Evolutionary conservation across 208 protist species (phyloP).

Genomic region (Trichomonas tenax): DNA sequence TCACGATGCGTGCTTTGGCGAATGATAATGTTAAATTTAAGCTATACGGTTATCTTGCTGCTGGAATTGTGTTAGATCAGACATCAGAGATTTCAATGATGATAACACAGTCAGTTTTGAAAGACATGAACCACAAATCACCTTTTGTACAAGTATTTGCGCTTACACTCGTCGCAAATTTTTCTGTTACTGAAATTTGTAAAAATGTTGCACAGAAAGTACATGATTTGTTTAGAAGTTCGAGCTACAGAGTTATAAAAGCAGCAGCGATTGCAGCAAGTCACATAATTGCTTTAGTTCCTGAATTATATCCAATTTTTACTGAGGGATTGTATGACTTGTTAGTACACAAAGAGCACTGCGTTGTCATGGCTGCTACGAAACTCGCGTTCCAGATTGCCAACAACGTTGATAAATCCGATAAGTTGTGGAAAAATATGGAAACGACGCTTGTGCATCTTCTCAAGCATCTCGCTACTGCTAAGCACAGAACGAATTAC

Average conservation of each 20-base stretch:
- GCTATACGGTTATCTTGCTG: neutral
- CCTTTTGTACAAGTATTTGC: neutral
- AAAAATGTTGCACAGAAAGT: neutral
- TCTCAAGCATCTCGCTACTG: neutral
- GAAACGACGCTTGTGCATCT: neutral
- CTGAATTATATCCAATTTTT: neutral
- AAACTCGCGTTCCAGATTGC: neutral
- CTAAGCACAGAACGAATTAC: neutral
- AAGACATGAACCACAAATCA: neutral
- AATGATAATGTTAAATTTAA: neutral
- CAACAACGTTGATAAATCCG: neutral
- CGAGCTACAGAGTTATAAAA: neutral
- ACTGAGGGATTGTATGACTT: neutral
- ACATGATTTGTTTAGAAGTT: neutral
- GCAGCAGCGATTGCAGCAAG: neutral
- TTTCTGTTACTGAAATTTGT: neutral
- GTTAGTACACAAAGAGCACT: neutral
- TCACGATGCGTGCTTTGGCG: neutral
- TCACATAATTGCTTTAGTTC: neutral
- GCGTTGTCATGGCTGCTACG: neutral
- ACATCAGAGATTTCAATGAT: neutral
- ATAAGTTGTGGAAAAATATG: neutral
- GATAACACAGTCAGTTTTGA: neutral
- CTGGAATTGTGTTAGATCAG: neutral
- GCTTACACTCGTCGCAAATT: neutral